A percentile compares a stretch with the other conserved stretches of the same genome.
Evolutionary conservation across 257 asterid genomes (phyloP).

Genomic region (Solanum pimpinellifolium): DNA sequence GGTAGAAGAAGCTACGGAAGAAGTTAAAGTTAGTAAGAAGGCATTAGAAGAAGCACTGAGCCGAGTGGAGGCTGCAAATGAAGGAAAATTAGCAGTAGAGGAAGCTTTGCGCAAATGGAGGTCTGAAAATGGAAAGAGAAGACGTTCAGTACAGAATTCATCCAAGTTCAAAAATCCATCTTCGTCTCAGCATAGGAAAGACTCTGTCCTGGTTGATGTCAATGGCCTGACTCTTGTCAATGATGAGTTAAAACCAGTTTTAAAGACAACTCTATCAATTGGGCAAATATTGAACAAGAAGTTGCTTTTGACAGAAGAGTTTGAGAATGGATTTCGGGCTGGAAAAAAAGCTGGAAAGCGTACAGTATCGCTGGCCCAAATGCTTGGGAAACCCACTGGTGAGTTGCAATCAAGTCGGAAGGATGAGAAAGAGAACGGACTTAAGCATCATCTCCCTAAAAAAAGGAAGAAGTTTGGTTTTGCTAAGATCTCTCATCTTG

Average conservation of each 20-base stretch:
- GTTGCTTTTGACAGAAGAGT: slow-evolving; percentile 66
- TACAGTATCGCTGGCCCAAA: slow-evolving; percentile 67
- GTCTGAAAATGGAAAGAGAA: slow-evolving; percentile 69
- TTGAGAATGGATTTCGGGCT: slow-evolving; percentile 25
- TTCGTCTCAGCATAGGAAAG: slow-evolving; percentile 38
- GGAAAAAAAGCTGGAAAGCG: slow-evolving; percentile 28
- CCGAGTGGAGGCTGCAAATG: slow-evolving; percentile 69
- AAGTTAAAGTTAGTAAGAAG: slow-evolving; percentile 60
- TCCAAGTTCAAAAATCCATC: slow-evolving; percentile 58
- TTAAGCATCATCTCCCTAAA: slow-evolving; percentile 17
- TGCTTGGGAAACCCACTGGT: slow-evolving; percentile 43
- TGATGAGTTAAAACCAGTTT: slow-evolving; percentile 39
- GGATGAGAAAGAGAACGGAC: slow-evolving; percentile 34
- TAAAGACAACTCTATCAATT: slow-evolving; percentile 49
- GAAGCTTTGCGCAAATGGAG: slow-evolving; percentile 84
- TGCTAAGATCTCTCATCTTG: slow-evolving; percentile 58
- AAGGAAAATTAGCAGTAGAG: slow-evolving; percentile 66
- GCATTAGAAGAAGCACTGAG: slow-evolving; percentile 66
- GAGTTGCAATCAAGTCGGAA: slow-evolving; percentile 13
- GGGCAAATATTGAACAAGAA: slow-evolving; percentile 64
- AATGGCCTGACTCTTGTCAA: slow-evolving; percentile 31
- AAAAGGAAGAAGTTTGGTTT: slow-evolving; percentile 86
- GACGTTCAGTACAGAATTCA: slow-evolving; percentile 36
- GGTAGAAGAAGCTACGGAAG: slow-evolving; percentile 82
- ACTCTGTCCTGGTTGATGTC: slow-evolving; percentile 39